A percentile compares a stretch with the other conserved stretches of the same genome.
Evolutionary conservation across 1,139 yeast species (phyloP).

Genomic region (Kurtzmaniella natalensis): DNA sequence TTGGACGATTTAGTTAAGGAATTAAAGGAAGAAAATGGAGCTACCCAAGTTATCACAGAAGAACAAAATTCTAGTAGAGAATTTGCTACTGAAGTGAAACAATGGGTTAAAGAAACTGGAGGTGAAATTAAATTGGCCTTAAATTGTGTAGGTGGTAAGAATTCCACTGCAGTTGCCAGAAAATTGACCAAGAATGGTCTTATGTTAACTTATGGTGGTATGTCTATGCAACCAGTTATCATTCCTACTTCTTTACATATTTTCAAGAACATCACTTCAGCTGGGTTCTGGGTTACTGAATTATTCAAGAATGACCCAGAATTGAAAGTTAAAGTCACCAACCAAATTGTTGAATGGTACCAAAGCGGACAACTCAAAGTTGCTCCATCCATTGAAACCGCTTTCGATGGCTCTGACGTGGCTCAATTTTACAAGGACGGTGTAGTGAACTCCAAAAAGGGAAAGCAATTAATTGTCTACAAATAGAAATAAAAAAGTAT

Average conservation of each 20-base stretch:
- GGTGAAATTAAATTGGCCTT: constrained; percentile 69
- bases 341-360: constrained; percentile 62
- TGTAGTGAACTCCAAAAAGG: constrained; percentile 40
- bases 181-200: constrained; percentile 66
- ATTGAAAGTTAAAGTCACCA: constrained; percentile 56
- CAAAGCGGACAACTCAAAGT: constrained; percentile 58
- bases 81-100: constrained; percentile 56
- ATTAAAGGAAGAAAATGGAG: constrained; percentile 58
- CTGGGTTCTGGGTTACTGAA: constrained; percentile 92
- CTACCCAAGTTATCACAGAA: constrained; percentile 87
- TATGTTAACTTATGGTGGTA: constrained; percentile 92
- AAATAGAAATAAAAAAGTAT: constrained; percentile 1
- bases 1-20: constrained; percentile 59
- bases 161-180: constrained; percentile 75
- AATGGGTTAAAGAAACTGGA: constrained; percentile 54
- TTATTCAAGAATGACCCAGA: constrained; percentile 63
- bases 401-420: constrained; percentile 45
- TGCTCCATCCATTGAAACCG: constrained; percentile 50
- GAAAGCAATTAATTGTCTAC: constrained; percentile 39
- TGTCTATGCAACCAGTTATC: constrained; percentile 92
- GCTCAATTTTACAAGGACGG: constrained; percentile 50
- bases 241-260: constrained; percentile 86
- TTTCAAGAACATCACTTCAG: constrained; percentile 79
- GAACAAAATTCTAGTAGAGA: constrained; percentile 69
- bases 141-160: constrained; percentile 91